Percentiles rank a stretch among this genome's conserved stretches.
Conservation (phyloP, 768 basidiomycete species). For the Trametes cubensis region DNA sequence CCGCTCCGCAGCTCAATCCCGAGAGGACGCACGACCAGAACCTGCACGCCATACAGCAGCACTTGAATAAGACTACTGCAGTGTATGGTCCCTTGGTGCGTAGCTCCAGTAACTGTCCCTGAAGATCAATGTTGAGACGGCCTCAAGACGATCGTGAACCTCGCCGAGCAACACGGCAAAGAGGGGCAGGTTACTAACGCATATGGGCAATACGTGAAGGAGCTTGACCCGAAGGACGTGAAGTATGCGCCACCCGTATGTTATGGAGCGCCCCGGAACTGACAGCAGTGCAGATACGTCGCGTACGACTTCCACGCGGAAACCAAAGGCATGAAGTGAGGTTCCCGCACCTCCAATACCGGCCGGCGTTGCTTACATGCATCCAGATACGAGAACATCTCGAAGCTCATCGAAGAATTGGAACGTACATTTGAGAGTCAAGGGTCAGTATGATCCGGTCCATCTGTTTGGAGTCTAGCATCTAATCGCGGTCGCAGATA, state of each 20-base stretch:
- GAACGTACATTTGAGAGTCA: constrained; percentile 77
- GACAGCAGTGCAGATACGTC: constrained; percentile 52
- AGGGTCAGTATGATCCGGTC: constrained; percentile 51
- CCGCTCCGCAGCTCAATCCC: constrained; percentile 74
- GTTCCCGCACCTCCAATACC: constrained; percentile 6
- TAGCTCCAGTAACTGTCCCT: constrained; percentile 11
- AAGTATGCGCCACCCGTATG: constrained; percentile 39
- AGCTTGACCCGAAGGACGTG: constrained; percentile 56
- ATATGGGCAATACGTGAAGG: constrained; percentile 70
- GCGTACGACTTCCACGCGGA: constrained; percentile 94
- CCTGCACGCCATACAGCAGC: constrained; percentile 66
- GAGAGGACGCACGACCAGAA: constrained; percentile 78
- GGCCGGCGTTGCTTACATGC: constrained; percentile 17
- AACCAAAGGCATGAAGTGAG: constrained; percentile 92
- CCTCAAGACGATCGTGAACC: constrained; percentile 75
- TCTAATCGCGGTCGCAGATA: constrained; percentile 49
- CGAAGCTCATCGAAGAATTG: constrained; percentile 70
- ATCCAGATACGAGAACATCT: constrained; percentile 85
- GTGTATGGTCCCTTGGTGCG: constrained; percentile 80
- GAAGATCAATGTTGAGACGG: background rate
- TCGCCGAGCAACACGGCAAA: constrained; percentile 90
- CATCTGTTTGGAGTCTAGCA: background rate
- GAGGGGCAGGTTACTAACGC: constrained; percentile 80
- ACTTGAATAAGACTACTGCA: constrained; percentile 67
- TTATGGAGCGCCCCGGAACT: background rate